Conservation (phyloP, 164 flowering plant species). For the Annona cherimola region DNA sequence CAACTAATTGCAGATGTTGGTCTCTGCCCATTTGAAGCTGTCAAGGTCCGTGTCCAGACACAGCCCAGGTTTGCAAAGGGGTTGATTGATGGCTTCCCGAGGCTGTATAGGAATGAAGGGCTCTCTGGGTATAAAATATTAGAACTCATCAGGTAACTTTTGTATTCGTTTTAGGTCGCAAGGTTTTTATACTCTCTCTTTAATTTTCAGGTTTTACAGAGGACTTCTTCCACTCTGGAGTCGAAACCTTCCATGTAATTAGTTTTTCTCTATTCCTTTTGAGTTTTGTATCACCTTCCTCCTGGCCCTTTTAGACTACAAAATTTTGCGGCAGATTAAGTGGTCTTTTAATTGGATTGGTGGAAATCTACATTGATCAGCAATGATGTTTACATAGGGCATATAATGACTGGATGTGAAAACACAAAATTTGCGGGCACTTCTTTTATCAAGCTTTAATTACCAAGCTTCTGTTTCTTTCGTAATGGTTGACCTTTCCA, state of each 20-base stretch:
- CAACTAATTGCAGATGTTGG: constrained; percentile 82
- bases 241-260: constrained; percentile 86
- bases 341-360: not conserved
- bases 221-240: constrained; percentile 88
- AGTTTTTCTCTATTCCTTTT: not conserved
- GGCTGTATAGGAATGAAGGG: constrained; percentile 70
- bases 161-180: not conserved
- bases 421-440: not conserved
- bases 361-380: not conserved
- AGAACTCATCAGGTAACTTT: not conserved
- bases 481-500: not conserved
- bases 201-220: constrained; percentile 57
- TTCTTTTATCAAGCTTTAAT: not conserved
- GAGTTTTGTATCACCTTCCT: not conserved
- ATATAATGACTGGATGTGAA: not conserved
- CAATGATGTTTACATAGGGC: not conserved
- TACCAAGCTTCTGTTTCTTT: not conserved
- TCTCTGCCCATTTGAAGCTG: constrained; percentile 86
- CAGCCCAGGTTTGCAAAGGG: constrained; percentile 75
- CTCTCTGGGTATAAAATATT: constrained; percentile 47
- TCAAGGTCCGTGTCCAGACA: constrained; percentile 84
- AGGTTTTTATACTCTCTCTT: not conserved
- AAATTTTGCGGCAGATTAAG: not conserved
- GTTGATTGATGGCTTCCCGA: constrained; percentile 83
- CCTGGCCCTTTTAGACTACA: not conserved